Percentiles rank a stretch among this genome's conserved stretches.
Evolutionary conservation across 208 protist species (phyloP).

Genomic region (Vickermania ingenoplastis): DNA sequence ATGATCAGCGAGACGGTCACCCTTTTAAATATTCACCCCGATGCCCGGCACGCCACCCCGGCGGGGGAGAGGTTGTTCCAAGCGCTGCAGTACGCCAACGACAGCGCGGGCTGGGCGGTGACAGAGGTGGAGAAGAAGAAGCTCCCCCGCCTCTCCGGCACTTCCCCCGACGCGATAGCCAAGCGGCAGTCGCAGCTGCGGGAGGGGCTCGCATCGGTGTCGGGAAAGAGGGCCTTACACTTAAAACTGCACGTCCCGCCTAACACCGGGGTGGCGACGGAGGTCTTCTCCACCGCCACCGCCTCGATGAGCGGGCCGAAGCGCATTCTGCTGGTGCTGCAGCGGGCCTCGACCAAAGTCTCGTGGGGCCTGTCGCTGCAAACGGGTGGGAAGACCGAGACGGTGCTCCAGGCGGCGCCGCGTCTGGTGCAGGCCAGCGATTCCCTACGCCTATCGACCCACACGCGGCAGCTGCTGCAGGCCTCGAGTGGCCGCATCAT

Average conservation of each 20-base stretch:
- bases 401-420: too few relatives aligned
- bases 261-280: constrained; percentile 17
- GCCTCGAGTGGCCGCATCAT: too few relatives aligned
- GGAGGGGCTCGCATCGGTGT: constrained; percentile 12
- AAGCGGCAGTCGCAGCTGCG: constrained; percentile 3
- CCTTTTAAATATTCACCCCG: constrained; percentile 40
- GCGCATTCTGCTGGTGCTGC: constrained; percentile 36
- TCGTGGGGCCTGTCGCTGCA: constrained; percentile 38
- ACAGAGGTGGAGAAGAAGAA: constrained; percentile 28
- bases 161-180: too few relatives aligned
- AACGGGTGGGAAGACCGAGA: neutral
- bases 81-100: constrained; percentile 26
- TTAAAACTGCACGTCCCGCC: constrained; percentile 8
- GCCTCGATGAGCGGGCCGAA: too few relatives aligned
- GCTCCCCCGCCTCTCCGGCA: too few relatives aligned
- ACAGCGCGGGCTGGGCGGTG: constrained; percentile 20
- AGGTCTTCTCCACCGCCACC: too few relatives aligned
- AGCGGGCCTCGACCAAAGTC: constrained; percentile 26
- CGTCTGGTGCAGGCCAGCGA: too few relatives aligned
- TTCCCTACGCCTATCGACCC: too few relatives aligned
- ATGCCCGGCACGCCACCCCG: constrained; percentile 26
- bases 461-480: too few relatives aligned
- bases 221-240: constrained; percentile 6
- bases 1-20: constrained; percentile 28
- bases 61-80: constrained; percentile 29